Evolutionary conservation across 352 stramenopile genomes (phyloP), one percentile per base, ranked within the genome.

Genomic region (Globisporangium radiosum): DNA sequence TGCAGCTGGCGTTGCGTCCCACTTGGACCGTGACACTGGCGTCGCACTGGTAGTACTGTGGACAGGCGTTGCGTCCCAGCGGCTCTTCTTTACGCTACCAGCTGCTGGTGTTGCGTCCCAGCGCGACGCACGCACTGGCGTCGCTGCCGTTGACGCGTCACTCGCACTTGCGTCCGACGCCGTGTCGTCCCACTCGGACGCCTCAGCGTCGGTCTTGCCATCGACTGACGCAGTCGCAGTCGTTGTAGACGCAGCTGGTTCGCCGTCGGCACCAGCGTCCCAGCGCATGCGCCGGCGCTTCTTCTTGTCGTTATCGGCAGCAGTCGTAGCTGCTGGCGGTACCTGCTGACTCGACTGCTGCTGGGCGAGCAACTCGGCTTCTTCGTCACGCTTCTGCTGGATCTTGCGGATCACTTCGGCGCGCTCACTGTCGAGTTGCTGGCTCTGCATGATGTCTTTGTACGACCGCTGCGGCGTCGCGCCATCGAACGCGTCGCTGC

Each of bases 1-100:
- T 5, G 63, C 57, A 7, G 87, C 74, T 3, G 96, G 94, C 17
- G 96, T 98, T 51, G 93, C 92, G 69, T 98, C 95, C 96, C 96
- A 99, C 62, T 94, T 96, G 36, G 78, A 88, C 17, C 62, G 39
- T 4, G 56, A 15, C 33, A 70, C 56, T 0, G 58, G 61, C 48
- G 71, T 65, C 13, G 68, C 70, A 50, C 63, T 50, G 36, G 67
- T 66, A 4, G 55, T 70, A 39, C 63, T 77, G 0, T 80, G 71
- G 4, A 88, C 78, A 0, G 83, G 83, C 0, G 86, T 94, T 52
- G 85, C 83, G 53, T 94, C 86, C 86, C 86, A 95, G 14, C 86
- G 81, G 52, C 92, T 94, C 65, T 87, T 88, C 66, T 88, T 90
- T 59, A 80, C 11, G 40, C 40, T 7, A 15, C 59, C 60, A 14